Conservation (phyloP, 1,284 basidiomycete genomes). For the Cutaneotrichosporon sp. region DNA sequence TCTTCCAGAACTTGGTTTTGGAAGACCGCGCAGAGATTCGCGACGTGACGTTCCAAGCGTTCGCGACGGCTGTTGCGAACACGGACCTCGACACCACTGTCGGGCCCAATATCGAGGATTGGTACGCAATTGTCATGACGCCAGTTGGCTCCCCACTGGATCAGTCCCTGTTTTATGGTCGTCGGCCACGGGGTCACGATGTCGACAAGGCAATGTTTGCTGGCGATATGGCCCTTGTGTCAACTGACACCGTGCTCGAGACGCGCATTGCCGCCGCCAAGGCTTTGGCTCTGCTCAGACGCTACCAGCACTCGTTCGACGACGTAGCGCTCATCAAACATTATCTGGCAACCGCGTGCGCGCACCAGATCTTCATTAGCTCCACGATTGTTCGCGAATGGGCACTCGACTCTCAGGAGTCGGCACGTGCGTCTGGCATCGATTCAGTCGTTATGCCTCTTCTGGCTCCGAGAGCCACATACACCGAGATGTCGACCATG, state of each 20-base stretch:
- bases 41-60: constrained; percentile 68
- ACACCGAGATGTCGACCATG: constrained; percentile 85
- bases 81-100: constrained; percentile 38
- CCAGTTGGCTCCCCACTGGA: constrained; percentile 82
- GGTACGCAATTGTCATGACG: constrained; percentile 86
- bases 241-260: constrained; percentile 71
- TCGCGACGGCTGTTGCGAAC: constrained; percentile 65
- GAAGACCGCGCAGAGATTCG: constrained; percentile 87
- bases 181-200: constrained; percentile 61
- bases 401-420: constrained; percentile 57
- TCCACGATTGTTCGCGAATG: constrained; percentile 88
- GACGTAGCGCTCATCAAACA: constrained; percentile 62
- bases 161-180: constrained; percentile 60
- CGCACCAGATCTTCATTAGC: constrained; percentile 82
- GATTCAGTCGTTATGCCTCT: constrained; percentile 62
- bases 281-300: constrained; percentile 60
- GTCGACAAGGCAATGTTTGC: constrained; percentile 94
- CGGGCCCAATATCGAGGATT: constrained; percentile 50
- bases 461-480: constrained; percentile 76
- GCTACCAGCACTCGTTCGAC: constrained; percentile 13
- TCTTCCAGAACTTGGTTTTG: constrained; percentile 92
- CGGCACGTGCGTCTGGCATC: constrained; percentile 57
- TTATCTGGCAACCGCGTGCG: constrained; percentile 80
- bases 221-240: constrained; percentile 82
- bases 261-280: constrained; percentile 76